phyloP scores from a whole-genome alignment of 176 grass and related monocot species.

The Alopecurus myosuroides region DNA sequence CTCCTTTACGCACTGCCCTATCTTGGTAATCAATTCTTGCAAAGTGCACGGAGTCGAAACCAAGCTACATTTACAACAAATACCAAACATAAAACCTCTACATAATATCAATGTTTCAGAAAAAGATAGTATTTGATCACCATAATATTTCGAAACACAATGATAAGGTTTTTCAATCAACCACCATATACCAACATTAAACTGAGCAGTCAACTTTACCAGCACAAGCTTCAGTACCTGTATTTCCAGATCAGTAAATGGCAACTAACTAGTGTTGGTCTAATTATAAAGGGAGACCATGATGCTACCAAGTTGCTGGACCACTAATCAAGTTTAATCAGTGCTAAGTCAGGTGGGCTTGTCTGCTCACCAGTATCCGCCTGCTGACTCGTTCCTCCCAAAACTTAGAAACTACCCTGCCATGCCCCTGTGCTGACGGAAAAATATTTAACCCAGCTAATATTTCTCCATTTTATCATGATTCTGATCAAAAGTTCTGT shows the following conservation, averaged over 20 bases:
- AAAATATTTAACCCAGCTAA: neutral
- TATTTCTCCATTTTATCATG: neutral
- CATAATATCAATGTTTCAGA: neutral
- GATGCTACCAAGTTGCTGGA: neutral
- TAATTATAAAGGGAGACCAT: neutral
- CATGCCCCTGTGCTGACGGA: neutral
- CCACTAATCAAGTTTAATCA: constrained; percentile 3
- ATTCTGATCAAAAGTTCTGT: neutral
- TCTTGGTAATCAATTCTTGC: constrained; percentile 99
- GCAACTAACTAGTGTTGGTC: neutral
- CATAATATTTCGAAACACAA: neutral
- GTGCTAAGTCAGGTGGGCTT: neutral
- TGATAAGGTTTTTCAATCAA: neutral
- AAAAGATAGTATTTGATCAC: neutral
- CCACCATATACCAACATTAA: neutral
- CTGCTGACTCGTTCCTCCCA: neutral
- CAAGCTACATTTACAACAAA: constrained; percentile 57
- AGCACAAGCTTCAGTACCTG: neutral
- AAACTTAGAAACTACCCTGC: neutral
- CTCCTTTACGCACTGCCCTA: constrained; percentile 52
- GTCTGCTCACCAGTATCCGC: neutral
- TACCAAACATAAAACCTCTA: neutral
- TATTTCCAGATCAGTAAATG: neutral
- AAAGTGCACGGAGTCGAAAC: constrained; percentile 89
- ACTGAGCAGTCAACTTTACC: neutral